Conservation (phyloP, 495 filamentous ascomycete species). For the Daldinia grandis region DNA sequence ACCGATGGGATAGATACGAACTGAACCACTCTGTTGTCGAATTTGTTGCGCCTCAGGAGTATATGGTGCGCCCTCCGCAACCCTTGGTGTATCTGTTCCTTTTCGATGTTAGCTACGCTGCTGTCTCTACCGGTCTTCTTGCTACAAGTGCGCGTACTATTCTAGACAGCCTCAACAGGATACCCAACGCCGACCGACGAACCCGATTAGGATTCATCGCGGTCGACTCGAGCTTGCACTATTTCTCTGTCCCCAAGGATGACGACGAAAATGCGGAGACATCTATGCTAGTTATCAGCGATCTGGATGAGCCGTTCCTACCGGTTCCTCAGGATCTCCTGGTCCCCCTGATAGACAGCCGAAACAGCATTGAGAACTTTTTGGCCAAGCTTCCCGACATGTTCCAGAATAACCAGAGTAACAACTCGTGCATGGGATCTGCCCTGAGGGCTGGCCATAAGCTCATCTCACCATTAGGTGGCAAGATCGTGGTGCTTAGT, state of each 20-base stretch:
- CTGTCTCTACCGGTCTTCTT: conserved; percentile 91
- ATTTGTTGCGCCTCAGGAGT: conserved; percentile 97
- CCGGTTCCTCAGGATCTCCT: conserved; percentile 90
- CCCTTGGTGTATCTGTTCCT: conserved; percentile 98
- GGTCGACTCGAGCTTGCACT: conserved; percentile 93
- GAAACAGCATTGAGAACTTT: conserved; percentile 89
- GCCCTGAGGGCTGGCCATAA: conserved; percentile 93
- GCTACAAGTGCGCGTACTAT: conserved; percentile 95
- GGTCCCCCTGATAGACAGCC: conserved; percentile 87
- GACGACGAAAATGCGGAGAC: conserved; percentile 81
- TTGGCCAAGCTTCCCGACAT: conserved; percentile 91
- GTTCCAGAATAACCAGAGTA: conserved; percentile 93
- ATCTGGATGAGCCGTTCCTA: conserved; percentile 96
- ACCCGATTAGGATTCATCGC: conserved; percentile 95
- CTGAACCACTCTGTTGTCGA: conserved; percentile 95
- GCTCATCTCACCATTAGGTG: conserved; percentile 89
- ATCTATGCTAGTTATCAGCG: conserved; percentile 92
- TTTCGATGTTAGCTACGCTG: conserved; percentile 93
- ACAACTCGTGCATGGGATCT: conserved; percentile 88
- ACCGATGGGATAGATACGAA: conserved; percentile 88
- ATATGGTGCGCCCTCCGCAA: conserved; percentile 98
- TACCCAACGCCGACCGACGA: conserved; percentile 93
- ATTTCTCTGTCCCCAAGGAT: conserved; percentile 92
- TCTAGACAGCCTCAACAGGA: conserved; percentile 92
- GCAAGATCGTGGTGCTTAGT: conserved; percentile 91